phyloP scores from a whole-genome alignment of 2,329 filamentous ascomycete species.

The Xylaria sp. region DNA sequence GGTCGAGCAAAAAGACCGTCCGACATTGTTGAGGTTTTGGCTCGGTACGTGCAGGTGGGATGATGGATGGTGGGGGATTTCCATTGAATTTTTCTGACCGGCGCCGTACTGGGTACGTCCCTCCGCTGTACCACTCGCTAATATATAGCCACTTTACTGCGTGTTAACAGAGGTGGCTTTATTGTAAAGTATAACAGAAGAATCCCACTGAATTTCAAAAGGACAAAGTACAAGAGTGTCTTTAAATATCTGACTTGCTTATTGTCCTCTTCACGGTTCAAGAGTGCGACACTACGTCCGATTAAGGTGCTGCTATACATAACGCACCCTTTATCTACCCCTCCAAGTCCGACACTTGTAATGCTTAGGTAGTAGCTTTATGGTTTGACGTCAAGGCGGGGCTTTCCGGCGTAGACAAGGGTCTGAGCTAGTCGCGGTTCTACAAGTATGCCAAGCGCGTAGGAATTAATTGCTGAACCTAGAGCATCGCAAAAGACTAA shows the following conservation, averaged over 20 bases:
- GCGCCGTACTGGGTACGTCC: slow-evolving; percentile 21
- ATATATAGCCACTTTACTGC: not conserved
- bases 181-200: not conserved
- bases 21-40: slow-evolving; percentile 43
- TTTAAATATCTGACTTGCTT: not conserved
- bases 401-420: slow-evolving; percentile 6
- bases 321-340: slow-evolving; percentile 28
- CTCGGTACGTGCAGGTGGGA: slow-evolving; percentile 38
- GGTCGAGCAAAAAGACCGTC: slow-evolving; percentile 25
- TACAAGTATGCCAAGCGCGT: slow-evolving; percentile 11
- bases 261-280: not conserved
- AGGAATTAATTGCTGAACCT: not conserved
- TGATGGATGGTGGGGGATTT: slow-evolving; percentile 45
- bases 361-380: not conserved
- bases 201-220: not conserved
- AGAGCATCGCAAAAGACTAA: not conserved
- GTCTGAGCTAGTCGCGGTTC: slow-evolving; percentile 16
- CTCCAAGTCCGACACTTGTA: slow-evolving; percentile 21
- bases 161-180: rapidly evolving
- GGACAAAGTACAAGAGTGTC: too few relatives aligned
- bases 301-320: slow-evolving; percentile 12
- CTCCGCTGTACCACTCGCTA: not conserved
- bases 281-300: not conserved
- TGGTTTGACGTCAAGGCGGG: slow-evolving; percentile 39
- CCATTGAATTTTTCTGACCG: slow-evolving; percentile 30